Conservation (phyloP, 1,139 yeast species). For the Geotrichum candidum region DNA sequence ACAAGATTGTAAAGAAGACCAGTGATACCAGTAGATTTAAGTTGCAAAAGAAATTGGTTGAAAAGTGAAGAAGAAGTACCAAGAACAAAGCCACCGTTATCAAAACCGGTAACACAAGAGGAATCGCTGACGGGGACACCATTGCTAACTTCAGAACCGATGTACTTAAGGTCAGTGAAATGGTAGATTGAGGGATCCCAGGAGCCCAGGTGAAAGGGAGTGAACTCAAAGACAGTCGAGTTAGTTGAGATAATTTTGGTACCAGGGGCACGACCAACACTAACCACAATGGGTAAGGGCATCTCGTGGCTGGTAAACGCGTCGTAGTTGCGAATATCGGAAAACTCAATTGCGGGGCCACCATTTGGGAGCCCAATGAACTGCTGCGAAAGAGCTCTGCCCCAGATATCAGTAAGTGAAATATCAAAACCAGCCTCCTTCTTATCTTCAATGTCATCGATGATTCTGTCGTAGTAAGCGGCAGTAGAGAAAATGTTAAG, state of each 20-base stretch:
- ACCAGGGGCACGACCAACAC: conserved; percentile 79
- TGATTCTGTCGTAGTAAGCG: conserved; percentile 50
- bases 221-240: conserved; percentile 78
- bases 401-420: conserved; percentile 90
- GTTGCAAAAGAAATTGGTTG: conserved; percentile 58
- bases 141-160: conserved; percentile 60
- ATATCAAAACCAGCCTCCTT: conserved; percentile 69
- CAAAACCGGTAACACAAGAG: conserved; percentile 59
- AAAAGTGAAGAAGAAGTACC: conserved; percentile 79
- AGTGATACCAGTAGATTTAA: conserved; percentile 49
- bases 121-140: conserved; percentile 41
- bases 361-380: conserved; percentile 53
- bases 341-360: conserved; percentile 64
- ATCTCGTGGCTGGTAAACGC: conserved; percentile 56
- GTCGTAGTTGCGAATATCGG: conserved; percentile 51
- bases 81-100: conserved; percentile 68
- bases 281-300: conserved; percentile 86
- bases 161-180: conserved; percentile 65
- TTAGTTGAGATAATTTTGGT: conserved; percentile 45
- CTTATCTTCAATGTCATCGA: conserved; percentile 53
- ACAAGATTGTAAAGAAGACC: conserved; percentile 45
- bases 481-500: conserved; percentile 51
- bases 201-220: conserved; percentile 76
- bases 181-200: conserved; percentile 79
- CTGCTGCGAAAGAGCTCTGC: conserved; percentile 75